Evolutionary conservation across 257 asterid species (phyloP).

Genomic region (Solanum paucissectum): DNA sequence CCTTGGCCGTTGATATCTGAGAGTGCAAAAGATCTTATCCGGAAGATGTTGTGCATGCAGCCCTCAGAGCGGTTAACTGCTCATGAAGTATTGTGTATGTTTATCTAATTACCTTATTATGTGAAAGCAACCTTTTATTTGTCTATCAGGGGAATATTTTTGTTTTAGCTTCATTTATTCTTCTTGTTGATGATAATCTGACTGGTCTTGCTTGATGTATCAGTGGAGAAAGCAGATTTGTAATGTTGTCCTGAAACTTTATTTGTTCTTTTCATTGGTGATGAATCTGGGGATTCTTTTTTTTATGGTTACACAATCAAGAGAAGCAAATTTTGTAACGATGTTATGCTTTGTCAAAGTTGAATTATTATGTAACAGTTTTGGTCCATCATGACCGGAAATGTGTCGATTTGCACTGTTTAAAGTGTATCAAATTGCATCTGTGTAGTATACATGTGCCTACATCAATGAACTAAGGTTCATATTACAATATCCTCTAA

Average conservation of each 20-base stretch:
- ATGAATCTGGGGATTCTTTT: background rate
- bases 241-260: background rate
- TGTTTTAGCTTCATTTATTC: background rate
- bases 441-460: background rate
- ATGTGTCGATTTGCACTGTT: background rate
- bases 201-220: background rate
- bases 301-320: background rate
- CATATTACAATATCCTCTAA: background rate
- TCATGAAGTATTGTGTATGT: constrained; percentile 2
- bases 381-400: background rate
- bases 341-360: background rate
- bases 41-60: constrained; percentile 1
- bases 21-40: constrained; percentile 2
- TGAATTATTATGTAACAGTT: background rate
- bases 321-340: background rate
- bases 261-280: background rate
- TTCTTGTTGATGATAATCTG: background rate
- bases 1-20: constrained; percentile 3
- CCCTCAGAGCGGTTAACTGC: background rate
- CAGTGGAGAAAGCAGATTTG: background rate
- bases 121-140: background rate
- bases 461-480: background rate
- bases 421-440: background rate
- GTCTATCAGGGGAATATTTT: background rate
- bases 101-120: background rate